phyloP scores from a whole-genome alignment of 23 red algal genomes.

The Pyropia yezoensis region DNA sequence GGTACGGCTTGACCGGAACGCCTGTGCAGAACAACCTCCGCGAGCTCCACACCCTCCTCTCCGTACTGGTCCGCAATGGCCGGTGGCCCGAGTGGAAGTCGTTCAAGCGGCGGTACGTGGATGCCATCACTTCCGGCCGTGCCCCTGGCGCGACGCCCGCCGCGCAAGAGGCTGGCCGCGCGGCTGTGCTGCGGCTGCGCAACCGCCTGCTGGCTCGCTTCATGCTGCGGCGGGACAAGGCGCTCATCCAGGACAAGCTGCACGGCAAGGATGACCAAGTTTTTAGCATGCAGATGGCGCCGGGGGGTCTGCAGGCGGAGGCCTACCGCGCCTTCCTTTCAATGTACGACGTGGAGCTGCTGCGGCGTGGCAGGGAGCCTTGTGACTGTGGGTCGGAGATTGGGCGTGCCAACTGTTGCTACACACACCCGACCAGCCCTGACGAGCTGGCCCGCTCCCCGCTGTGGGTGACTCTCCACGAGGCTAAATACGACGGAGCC shows the following conservation, averaged over 20 bases:
- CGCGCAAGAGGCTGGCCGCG: constrained; percentile 21
- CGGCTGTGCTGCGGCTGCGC: constrained; percentile 22
- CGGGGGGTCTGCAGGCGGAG: constrained; percentile 21
- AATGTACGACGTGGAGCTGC: constrained; percentile 49
- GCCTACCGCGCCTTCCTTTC: constrained; percentile 51
- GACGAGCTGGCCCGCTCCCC: constrained; percentile 23
- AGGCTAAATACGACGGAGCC: neutral
- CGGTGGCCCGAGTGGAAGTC: constrained; percentile 16
- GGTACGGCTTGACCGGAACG: constrained; percentile 83
- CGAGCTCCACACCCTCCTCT: constrained; percentile 57
- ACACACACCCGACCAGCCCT: constrained; percentile 19
- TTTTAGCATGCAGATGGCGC: constrained; percentile 46
- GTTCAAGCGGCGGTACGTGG: constrained; percentile 39
- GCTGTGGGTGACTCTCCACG: constrained; percentile 49
- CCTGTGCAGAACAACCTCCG: constrained; percentile 78
- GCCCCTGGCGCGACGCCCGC: constrained; percentile 40
- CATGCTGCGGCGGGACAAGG: constrained; percentile 53
- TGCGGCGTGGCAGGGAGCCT: constrained; percentile 25
- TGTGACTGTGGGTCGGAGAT: constrained; percentile 37
- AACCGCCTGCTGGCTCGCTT: constrained; percentile 26
- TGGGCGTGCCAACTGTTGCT: constrained; percentile 24
- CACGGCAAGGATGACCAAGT: constrained; percentile 47
- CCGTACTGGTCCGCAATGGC: constrained; percentile 37
- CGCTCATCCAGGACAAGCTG: constrained; percentile 23
- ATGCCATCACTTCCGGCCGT: constrained; percentile 32